phyloP scores from a whole-genome alignment of 163 green algal species.

The Coccomyxa subellipsoidea region DNA sequence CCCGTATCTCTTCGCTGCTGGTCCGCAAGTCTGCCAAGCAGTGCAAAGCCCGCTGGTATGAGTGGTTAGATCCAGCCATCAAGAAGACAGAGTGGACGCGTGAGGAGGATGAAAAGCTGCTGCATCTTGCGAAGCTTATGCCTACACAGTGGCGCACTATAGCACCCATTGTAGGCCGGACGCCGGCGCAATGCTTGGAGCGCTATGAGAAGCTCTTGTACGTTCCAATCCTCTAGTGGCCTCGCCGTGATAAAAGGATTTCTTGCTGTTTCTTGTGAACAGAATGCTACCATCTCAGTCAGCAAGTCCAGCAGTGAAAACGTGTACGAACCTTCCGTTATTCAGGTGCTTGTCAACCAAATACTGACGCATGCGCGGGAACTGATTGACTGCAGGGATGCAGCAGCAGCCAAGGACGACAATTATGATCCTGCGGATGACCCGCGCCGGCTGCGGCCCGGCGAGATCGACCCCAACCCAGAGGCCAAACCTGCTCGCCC shows the following conservation, averaged over 20 bases:
- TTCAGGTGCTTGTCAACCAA: too few species aligned
- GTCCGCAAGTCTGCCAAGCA: conserved; percentile 99
- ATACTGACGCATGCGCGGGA: too few species aligned
- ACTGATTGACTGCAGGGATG: conserved; percentile 52
- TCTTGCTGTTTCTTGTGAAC: not conserved
- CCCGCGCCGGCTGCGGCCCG: conserved; percentile 85
- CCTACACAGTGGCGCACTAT: conserved; percentile 99
- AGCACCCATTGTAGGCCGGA: conserved; percentile 96
- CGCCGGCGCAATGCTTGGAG: conserved; percentile 95
- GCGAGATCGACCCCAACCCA: conserved; percentile 98
- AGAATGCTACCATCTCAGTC: not conserved
- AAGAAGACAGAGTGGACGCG: conserved; percentile 99
- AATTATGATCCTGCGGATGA: conserved; percentile 90
- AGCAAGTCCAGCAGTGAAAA: not conserved
- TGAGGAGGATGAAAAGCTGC: conserved; percentile 99
- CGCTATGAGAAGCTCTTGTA: conserved; percentile 90
- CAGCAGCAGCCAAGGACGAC: conserved; percentile 74
- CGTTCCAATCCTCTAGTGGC: not conserved
- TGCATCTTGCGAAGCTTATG: conserved; percentile 99
- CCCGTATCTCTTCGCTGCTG: conserved; percentile 96
- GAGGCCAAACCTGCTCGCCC: conserved; percentile 95
- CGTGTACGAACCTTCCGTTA: too few species aligned
- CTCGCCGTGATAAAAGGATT: not conserved
- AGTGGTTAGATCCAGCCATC: conserved; percentile 99
- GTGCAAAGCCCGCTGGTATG: conserved; percentile 95